Evolutionary conservation across 192 early-diverging fungal genomes (phyloP).

Genomic region (Dissophora globulifera): DNA sequence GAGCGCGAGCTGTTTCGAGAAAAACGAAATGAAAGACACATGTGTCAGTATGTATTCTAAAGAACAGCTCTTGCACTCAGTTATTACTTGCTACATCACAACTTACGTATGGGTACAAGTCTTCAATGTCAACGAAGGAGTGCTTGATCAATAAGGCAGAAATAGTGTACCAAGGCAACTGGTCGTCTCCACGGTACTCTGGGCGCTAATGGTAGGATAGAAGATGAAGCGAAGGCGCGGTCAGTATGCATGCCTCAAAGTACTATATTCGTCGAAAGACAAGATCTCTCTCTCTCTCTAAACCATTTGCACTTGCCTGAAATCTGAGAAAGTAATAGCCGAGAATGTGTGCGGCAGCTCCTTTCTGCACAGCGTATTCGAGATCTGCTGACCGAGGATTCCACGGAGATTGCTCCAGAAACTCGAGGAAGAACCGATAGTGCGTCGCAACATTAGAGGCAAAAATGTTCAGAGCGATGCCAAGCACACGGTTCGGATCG

Average conservation of each 20-base stretch:
- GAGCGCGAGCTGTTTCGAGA: constrained; percentile 59
- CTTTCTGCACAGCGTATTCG: constrained; percentile 1
- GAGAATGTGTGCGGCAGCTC: constrained; percentile 70
- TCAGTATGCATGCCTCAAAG: too few species aligned
- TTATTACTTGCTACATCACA: too few species aligned
- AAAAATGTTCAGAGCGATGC: constrained; percentile 81
- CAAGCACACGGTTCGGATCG: constrained; percentile 87
- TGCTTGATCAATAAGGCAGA: constrained; percentile 31
- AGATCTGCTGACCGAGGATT: constrained; percentile 6
- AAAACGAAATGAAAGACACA: too few species aligned
- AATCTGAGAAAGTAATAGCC: constrained; percentile 80
- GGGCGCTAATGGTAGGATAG: constrained; percentile 50
- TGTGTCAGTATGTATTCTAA: too few species aligned
- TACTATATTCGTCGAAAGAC: too few species aligned
- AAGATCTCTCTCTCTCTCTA: too few species aligned
- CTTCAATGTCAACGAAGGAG: constrained; percentile 56
- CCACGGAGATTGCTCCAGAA: constrained; percentile 69
- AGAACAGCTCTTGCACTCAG: too few species aligned
- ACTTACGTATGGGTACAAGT: constrained; percentile 72
- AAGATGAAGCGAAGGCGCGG: neutral
- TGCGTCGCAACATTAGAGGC: constrained; percentile 72
- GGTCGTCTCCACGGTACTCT: constrained; percentile 62
- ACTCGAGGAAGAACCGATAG: constrained; percentile 75
- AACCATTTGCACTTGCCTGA: constrained; percentile 57
- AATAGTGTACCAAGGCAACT: constrained; percentile 29